phyloP scores from a whole-genome alignment of 306 rosid species.

The Lathyrus oleraceus region DNA sequence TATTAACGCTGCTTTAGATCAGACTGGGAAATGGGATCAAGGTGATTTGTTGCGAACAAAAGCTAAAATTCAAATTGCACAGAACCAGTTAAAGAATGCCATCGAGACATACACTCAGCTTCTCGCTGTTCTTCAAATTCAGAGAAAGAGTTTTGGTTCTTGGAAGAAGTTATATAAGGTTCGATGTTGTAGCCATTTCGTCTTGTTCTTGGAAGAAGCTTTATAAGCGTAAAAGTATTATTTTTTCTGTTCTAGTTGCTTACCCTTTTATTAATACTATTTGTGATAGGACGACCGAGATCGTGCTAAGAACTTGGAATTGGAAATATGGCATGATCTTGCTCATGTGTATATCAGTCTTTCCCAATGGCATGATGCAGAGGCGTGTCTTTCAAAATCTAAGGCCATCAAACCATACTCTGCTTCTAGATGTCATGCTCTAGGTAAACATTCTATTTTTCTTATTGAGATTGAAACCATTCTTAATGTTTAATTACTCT shows the following conservation, averaged over 20 bases:
- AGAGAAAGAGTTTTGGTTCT: constrained; percentile 60
- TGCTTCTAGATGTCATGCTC: constrained; percentile 67
- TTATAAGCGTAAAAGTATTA: constrained; percentile 34
- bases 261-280: background rate
- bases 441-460: constrained; percentile 50
- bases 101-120: constrained; percentile 68
- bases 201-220: constrained; percentile 47
- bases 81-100: constrained; percentile 67
- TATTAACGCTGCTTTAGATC: constrained; percentile 82
- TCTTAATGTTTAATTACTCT: too few species aligned
- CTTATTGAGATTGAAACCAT: background rate
- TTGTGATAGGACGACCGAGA: constrained; percentile 56
- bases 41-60: constrained; percentile 77
- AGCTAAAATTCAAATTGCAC: constrained; percentile 85
- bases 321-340: constrained; percentile 86
- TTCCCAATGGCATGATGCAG: constrained; percentile 78
- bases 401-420: constrained; percentile 59
- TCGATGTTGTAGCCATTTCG: constrained; percentile 23
- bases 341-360: constrained; percentile 67
- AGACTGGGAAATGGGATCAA: constrained; percentile 94
- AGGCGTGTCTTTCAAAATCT: constrained; percentile 63
- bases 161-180: constrained; percentile 65
- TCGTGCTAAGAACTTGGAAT: constrained; percentile 57
- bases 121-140: constrained; percentile 88
- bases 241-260: constrained; percentile 10